A percentile compares a stretch with the other conserved stretches of the same genome.
Evolutionary conservation across 768 basidiomycete species (phyloP).

Genomic region (Collybiopsis confluens): DNA sequence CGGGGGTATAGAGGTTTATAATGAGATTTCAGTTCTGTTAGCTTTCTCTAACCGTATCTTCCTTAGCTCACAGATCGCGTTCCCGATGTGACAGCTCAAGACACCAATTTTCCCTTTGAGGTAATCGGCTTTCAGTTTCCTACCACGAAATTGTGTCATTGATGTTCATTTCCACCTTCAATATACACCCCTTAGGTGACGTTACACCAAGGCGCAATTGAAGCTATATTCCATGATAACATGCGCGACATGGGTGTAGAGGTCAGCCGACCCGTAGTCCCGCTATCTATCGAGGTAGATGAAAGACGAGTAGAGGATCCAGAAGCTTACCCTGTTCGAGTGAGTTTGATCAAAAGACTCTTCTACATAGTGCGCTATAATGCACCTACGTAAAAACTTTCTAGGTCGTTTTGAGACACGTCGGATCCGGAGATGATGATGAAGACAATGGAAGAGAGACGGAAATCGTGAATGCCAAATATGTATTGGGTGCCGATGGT

Average conservation of each 20-base stretch:
- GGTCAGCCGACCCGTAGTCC: constrained; percentile 48
- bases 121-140: constrained; percentile 30
- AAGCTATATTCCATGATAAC: constrained; percentile 54
- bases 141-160: too few species aligned
- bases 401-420: constrained; percentile 43
- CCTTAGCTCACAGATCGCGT: constrained; percentile 57
- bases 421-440: constrained; percentile 19
- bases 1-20: constrained; percentile 67
- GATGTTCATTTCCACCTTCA: too few species aligned
- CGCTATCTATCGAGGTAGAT: constrained; percentile 43
- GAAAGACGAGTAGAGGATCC: constrained; percentile 22
- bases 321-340: constrained; percentile 31
- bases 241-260: constrained; percentile 42
- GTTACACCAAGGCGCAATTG: constrained; percentile 62
- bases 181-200: constrained; percentile 46
- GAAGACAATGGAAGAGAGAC: constrained; percentile 29
- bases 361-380: neutral
- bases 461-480: constrained; percentile 67
- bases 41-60: neutral
- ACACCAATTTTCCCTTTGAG: constrained; percentile 70
- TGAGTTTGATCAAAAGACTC: too few species aligned
- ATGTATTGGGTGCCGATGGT: constrained; percentile 76
- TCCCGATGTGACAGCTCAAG: constrained; percentile 56
- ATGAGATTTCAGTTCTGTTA: too few species aligned
- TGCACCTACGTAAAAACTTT: neutral